phyloP scores from a whole-genome alignment of 2,329 filamentous ascomycete species.

The Berkeleyomyces basicola region DNA sequence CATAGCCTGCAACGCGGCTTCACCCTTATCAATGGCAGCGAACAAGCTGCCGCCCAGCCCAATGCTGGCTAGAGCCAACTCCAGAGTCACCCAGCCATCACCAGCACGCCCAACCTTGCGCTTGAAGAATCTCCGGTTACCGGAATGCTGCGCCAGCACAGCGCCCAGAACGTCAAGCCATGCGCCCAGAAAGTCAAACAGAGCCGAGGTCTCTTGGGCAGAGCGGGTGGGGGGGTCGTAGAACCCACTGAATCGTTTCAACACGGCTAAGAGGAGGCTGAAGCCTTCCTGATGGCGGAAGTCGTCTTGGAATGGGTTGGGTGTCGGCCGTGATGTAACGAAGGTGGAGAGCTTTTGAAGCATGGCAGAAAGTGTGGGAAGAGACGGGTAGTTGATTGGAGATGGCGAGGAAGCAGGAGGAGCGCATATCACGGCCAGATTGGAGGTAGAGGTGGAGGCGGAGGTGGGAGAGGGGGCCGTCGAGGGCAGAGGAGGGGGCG shows the following conservation, averaged over 20 bases:
- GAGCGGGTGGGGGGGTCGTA: constrained; percentile 52
- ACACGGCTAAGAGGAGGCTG: constrained; percentile 49
- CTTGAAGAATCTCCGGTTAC: constrained; percentile 77
- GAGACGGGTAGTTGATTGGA: constrained; percentile 28
- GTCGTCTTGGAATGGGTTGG: constrained; percentile 49
- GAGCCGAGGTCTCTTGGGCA: constrained; percentile 42
- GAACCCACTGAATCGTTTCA: constrained; percentile 56
- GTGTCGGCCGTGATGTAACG: constrained; percentile 30
- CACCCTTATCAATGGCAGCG: neutral
- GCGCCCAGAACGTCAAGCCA: constrained; percentile 60
- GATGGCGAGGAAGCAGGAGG: neutral
- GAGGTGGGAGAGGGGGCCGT: constrained; percentile 16
- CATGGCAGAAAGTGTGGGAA: constrained; percentile 32
- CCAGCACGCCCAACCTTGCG: constrained; percentile 45
- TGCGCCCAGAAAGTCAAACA: constrained; percentile 54
- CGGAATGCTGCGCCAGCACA: constrained; percentile 60
- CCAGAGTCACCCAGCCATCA: constrained; percentile 62
- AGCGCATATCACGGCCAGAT: too few species aligned
- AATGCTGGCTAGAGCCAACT: constrained; percentile 54
- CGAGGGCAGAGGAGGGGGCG: constrained; percentile 6
- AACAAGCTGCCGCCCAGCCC: constrained; percentile 45
- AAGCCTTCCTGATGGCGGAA: constrained; percentile 73
- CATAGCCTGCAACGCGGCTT: constrained; percentile 35
- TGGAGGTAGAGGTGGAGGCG: constrained; percentile 21
- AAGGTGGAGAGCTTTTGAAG: constrained; percentile 51